Evolutionary conservation across 108 stramenopile genomes (phyloP).

Genomic region (Phaeodactylum tricornutum): DNA sequence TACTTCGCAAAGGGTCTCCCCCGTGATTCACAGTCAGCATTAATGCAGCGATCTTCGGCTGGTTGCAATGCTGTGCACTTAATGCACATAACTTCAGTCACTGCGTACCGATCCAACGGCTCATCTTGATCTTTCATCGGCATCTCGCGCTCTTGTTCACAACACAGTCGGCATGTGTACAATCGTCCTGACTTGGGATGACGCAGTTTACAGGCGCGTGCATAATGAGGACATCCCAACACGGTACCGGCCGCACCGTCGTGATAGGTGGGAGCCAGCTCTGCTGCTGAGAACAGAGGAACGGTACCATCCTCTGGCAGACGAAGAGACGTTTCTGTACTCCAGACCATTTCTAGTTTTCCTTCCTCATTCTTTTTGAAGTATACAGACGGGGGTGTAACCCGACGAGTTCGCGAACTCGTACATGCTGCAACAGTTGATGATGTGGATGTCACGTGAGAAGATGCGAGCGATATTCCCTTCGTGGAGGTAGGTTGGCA

Average conservation of each 20-base stretch:
- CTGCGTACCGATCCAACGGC: conserved; percentile 78
- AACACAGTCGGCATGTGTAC: conserved; percentile 89
- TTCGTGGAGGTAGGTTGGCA: neutral
- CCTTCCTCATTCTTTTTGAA: conserved; percentile 49
- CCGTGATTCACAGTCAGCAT: conserved; percentile 55
- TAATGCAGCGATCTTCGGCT: conserved; percentile 58
- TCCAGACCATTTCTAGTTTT: conserved; percentile 46
- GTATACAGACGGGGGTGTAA: conserved; percentile 56
- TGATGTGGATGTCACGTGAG: no score
- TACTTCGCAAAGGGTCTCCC: conserved; percentile 71
- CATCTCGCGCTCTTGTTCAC: conserved; percentile 81
- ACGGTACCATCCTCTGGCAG: conserved; percentile 19
- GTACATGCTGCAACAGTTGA: no score
- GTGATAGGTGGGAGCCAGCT: conserved; percentile 79
- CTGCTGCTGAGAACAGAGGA: conserved; percentile 63
- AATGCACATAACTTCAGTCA: conserved; percentile 88
- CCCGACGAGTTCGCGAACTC: conserved; percentile 23
- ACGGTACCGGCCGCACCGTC: conserved; percentile 61
- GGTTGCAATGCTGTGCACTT: conserved; percentile 81
- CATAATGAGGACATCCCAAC: conserved; percentile 87
- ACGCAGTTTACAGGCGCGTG: conserved; percentile 79
- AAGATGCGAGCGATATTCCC: conserved; percentile 10
- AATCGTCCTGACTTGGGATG: conserved; percentile 81
- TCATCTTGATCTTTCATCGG: conserved; percentile 58
- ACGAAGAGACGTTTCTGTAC: conserved; percentile 23